A percentile compares a stretch with the other conserved stretches of the same genome.
Conservation (phyloP, 345 rosid genomes). For the Salix udensis region DNA sequence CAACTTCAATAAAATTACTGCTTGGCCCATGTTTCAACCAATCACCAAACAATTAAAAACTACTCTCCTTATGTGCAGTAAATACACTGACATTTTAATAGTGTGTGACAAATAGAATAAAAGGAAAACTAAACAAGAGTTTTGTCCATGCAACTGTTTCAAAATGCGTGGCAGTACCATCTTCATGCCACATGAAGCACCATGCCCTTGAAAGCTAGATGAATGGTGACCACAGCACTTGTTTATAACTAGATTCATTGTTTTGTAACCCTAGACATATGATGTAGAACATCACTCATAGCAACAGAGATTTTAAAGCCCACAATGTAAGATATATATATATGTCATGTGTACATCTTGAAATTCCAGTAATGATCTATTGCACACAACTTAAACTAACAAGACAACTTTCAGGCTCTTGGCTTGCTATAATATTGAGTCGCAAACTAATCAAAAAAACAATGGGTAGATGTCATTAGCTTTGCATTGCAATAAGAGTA, state of each 20-base stretch:
- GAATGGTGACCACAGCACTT: neutral
- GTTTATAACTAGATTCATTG: neutral
- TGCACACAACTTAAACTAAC: no score
- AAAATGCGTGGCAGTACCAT: neutral
- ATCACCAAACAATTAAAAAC: neutral
- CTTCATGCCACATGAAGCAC: neutral
- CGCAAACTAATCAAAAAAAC: neutral
- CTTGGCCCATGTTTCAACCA: neutral
- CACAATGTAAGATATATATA: neutral
- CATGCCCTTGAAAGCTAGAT: neutral
- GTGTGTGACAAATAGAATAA: neutral
- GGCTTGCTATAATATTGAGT: neutral
- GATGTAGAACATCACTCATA: neutral
- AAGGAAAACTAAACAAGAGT: neutral
- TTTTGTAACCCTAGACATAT: neutral
- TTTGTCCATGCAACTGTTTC: neutral
- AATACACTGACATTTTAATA: neutral
- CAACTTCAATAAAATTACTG: neutral
- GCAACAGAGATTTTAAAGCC: neutral
- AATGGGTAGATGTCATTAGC: neutral
- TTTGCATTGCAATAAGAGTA: neutral
- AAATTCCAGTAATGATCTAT: neutral
- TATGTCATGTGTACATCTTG: neutral
- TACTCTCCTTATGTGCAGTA: neutral
- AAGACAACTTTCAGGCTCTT: neutral